Conservation (phyloP, 2,329 filamentous ascomycete species). For the Gaeumannomyces sp. region DNA sequence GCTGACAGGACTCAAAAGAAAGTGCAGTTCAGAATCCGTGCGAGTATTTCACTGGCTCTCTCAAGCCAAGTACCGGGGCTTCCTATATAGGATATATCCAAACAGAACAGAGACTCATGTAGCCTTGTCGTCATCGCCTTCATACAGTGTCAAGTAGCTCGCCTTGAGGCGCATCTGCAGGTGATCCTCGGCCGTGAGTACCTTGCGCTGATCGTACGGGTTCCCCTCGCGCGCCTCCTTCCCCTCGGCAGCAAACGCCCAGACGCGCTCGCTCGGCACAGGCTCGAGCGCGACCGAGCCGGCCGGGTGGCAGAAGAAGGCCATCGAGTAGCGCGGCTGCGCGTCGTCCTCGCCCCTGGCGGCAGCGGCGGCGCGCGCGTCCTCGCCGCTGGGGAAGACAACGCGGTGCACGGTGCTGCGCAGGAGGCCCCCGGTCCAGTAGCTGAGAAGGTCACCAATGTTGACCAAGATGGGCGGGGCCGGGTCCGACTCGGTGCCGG, state of each 20-base stretch:
- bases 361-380: slow-evolving; percentile 19
- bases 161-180: slow-evolving; percentile 51
- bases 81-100: neutral
- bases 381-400: slow-evolving; percentile 53
- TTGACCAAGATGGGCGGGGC: slow-evolving; percentile 76
- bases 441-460: slow-evolving; percentile 63
- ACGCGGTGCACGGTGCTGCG: slow-evolving; percentile 87
- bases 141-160: slow-evolving; percentile 52
- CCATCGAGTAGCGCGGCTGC: slow-evolving; percentile 58
- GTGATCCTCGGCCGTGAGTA: slow-evolving; percentile 59
- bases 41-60: too few species aligned
- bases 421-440: slow-evolving; percentile 87
- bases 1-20: too few species aligned
- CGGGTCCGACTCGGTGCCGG: slow-evolving; percentile 49
- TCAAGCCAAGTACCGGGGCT: too few species aligned
- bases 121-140: slow-evolving; percentile 12
- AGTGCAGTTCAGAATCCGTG: too few species aligned
- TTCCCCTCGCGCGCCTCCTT: slow-evolving; percentile 29
- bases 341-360: slow-evolving; percentile 39
- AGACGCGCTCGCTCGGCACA: slow-evolving; percentile 55
- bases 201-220: slow-evolving; percentile 40
- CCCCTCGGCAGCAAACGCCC: slow-evolving; percentile 27
- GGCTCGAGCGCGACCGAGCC: slow-evolving; percentile 44
- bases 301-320: slow-evolving; percentile 62
- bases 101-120: neutral